phyloP scores from a whole-genome alignment of 2,329 filamentous ascomycete species.

The Calonectria naviculata region DNA sequence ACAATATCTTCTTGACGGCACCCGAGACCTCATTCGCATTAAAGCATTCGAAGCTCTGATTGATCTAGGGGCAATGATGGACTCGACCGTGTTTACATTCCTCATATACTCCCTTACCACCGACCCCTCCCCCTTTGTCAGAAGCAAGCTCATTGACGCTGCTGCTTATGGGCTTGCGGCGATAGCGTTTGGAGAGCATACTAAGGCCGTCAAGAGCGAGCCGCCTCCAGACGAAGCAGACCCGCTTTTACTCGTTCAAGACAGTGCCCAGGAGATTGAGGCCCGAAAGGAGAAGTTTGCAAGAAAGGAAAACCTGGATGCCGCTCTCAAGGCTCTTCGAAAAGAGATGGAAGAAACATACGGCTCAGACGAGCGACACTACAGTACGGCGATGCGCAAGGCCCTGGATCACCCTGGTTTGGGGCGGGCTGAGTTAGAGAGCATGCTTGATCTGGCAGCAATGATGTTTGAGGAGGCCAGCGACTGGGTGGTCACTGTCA shows the following conservation, averaged over 20 bases:
- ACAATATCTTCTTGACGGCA: conserved; percentile 74
- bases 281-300: conserved; percentile 72
- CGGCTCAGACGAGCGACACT: conserved; percentile 49
- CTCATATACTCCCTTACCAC: conserved; percentile 69
- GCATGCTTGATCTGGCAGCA: conserved; percentile 55
- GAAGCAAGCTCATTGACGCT: conserved; percentile 68
- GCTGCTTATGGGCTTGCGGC: conserved; percentile 70
- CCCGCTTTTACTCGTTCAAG: conserved; percentile 54
- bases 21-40: conserved; percentile 70
- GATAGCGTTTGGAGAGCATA: conserved; percentile 71
- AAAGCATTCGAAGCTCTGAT: conserved; percentile 74
- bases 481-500: conserved; percentile 54
- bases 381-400: conserved; percentile 56
- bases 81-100: conserved; percentile 65
- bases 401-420: conserved; percentile 53
- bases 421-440: conserved; percentile 55
- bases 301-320: conserved; percentile 71
- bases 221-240: conserved; percentile 50
- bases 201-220: conserved; percentile 56
- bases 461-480: conserved; percentile 60
- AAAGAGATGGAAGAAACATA: conserved; percentile 58
- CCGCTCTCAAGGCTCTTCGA: conserved; percentile 59
- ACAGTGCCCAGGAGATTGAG: conserved; percentile 62
- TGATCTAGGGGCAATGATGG: conserved; percentile 70
- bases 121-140: conserved; percentile 72